Evolutionary conservation across 1,284 basidiomycete genomes (phyloP), one percentile per base, ranked within the genome.

Genomic region (Laetiporus sulphureus): DNA sequence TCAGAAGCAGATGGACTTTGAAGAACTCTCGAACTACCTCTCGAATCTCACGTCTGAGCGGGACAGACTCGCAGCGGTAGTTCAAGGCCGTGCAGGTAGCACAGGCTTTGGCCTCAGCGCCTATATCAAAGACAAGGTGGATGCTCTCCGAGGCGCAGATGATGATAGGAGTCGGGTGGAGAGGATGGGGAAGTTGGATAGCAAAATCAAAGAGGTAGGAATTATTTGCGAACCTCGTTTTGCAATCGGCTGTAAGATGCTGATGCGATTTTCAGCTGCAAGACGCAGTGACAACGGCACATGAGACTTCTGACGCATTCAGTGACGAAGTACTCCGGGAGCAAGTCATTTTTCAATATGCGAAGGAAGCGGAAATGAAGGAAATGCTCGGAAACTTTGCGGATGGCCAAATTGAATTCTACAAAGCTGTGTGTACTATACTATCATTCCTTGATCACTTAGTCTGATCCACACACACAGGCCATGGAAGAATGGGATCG

Each of bases 1-100:
- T 62, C 92, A 98, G 65, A 99, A 98, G 64, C 96, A 99, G 63
- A 79, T 98, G 41, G 95, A 99, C 61, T 97, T 98, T 53, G 95
- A 99, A 64, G 95, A 98, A 59, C 77, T 98, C 4, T 94, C 92
- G 4, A 90, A 93, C 43, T 99, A 99, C 63, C 73, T 99, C 5
- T 90, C 90, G 2, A 87, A 86, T 5, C 81, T 97, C 22, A 93
- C 91, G 0, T 73, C 80, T 6, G 95, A 99, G 65, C 83, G 95
- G 10, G 96, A 99, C 61, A 73, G 95, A 30, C 71, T 99, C 7
- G 83, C 91, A 12, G 90, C 91, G 2, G 71, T 93, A 36, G 85
- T 89, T 55, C 81, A 72, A 41, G 87, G 87, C 3, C 83, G 84
- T 49, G 86, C 84, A 36, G 86, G 84, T 22, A 87, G 84, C 56